A percentile compares a stretch with the other conserved stretches of the same genome.
phyloP scores from a whole-genome alignment of 1,139 yeast genomes.

The Blastobotrys proliferans region DNA sequence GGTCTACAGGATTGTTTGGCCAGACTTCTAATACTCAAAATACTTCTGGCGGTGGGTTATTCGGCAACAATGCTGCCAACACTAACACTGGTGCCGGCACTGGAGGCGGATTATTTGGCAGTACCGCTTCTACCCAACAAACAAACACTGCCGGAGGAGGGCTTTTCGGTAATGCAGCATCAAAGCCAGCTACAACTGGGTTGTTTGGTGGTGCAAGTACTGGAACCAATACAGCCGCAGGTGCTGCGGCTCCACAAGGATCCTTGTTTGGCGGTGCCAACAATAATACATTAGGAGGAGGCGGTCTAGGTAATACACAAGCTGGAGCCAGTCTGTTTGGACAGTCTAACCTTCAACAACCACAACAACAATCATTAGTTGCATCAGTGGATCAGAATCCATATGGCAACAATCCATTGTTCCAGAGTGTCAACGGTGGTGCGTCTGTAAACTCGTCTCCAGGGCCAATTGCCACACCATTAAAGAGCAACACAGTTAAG shows the following conservation, averaged over 20 bases:
- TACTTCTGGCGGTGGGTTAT: slow-evolving; percentile 14
- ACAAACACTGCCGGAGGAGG: slow-evolving; percentile 27
- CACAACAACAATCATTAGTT: slow-evolving; percentile 32
- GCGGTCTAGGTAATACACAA: slow-evolving; percentile 17
- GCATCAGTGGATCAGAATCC: slow-evolving; percentile 61
- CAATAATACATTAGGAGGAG: no score
- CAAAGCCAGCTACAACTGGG: slow-evolving; percentile 20
- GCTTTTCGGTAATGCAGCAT: slow-evolving; percentile 29
- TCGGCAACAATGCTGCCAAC: slow-evolving; percentile 12
- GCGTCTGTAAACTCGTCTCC: slow-evolving; percentile 31
- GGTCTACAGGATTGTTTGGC: slow-evolving; percentile 16
- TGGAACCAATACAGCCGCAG: slow-evolving; percentile 27
- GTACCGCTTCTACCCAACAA: slow-evolving; percentile 15
- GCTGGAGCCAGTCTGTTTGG: slow-evolving; percentile 16
- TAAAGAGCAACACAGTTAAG: slow-evolving; percentile 39
- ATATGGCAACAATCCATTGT: slow-evolving; percentile 66
- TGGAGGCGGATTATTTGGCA: slow-evolving; percentile 25
- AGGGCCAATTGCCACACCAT: slow-evolving; percentile 54
- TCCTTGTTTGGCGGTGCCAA: slow-evolving; percentile 5
- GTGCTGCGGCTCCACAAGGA: slow-evolving; percentile 21
- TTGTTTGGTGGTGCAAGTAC: slow-evolving; percentile 22
- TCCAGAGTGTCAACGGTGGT: slow-evolving; percentile 36
- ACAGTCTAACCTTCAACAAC: slow-evolving; percentile 10
- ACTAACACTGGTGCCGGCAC: slow-evolving; percentile 24
- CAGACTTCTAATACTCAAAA: slow-evolving; percentile 25